Evolutionary conservation across 345 rosid genomes (phyloP).

Genomic region (Arabidopsis suecica): DNA sequence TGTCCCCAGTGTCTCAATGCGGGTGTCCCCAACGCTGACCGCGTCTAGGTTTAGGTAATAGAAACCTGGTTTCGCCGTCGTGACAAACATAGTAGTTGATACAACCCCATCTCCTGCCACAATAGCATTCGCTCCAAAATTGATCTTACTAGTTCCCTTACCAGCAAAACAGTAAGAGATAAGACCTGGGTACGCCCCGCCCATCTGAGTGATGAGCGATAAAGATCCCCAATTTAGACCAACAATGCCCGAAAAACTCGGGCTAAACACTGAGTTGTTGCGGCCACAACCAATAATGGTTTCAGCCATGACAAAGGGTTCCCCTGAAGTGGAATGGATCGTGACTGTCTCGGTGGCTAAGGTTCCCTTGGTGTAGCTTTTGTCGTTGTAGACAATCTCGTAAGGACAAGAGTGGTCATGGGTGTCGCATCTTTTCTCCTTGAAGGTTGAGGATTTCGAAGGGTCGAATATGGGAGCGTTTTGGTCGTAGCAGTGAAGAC

Average conservation of each 20-base stretch:
- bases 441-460: constrained; percentile 25
- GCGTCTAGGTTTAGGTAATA: constrained; percentile 35
- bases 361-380: constrained; percentile 4
- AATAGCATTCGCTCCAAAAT: constrained; percentile 5
- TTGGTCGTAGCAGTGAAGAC: constrained; percentile 13
- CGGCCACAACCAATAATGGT: constrained; percentile 26
- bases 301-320: constrained; percentile 21
- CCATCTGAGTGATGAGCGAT: constrained; percentile 33
- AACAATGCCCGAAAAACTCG: not conserved
- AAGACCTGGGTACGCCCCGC: not conserved
- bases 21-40: not conserved
- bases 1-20: constrained; percentile 32
- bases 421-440: not conserved
- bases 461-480: constrained; percentile 6
- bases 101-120: constrained; percentile 24
- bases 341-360: constrained; percentile 10
- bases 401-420: constrained; percentile 3
- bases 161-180: constrained; percentile 30
- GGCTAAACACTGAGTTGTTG: not conserved
- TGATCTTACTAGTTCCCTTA: constrained; percentile 30
- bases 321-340: constrained; percentile 26
- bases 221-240: constrained; percentile 10
- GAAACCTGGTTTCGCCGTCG: not conserved
- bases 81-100: constrained; percentile 6
- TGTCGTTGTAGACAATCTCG: not conserved